phyloP scores from a whole-genome alignment of 768 basidiomycete species.

The Cystofilobasidium ferigula region DNA sequence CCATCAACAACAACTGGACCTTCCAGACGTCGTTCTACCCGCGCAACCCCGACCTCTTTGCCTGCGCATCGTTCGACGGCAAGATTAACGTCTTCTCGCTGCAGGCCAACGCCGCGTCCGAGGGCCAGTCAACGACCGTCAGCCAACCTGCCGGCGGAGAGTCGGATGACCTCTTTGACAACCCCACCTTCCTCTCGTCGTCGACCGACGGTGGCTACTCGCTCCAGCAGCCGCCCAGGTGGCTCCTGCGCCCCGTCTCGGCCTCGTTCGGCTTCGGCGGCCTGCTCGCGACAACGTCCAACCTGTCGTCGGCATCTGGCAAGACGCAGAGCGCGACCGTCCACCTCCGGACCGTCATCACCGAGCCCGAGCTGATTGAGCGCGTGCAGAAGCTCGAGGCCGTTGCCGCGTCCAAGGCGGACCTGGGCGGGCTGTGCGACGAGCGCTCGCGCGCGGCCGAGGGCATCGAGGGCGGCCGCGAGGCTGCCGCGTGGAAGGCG shows the following conservation, averaged over 20 bases:
- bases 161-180: constrained; percentile 61
- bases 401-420: constrained; percentile 47
- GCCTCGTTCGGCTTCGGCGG: constrained; percentile 87
- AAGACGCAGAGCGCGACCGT: constrained; percentile 73
- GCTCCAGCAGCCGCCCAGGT: constrained; percentile 88
- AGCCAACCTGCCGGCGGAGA: constrained; percentile 45
- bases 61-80: constrained; percentile 89
- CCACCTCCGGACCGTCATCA: constrained; percentile 64
- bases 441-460: constrained; percentile 42
- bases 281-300: constrained; percentile 65
- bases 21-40: constrained; percentile 81
- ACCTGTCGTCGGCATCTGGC: constrained; percentile 59
- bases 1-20: constrained; percentile 86
- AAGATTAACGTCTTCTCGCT: constrained; percentile 86
- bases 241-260: constrained; percentile 75
- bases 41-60: constrained; percentile 65
- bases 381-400: constrained; percentile 57
- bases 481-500: constrained; percentile 67
- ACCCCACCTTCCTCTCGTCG: constrained; percentile 35
- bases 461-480: constrained; percentile 28
- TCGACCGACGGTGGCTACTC: constrained; percentile 41
- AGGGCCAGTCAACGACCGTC: constrained; percentile 31
- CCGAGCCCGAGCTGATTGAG: constrained; percentile 62
- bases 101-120: constrained; percentile 53
- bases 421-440: constrained; percentile 59